Base-by-base conservation (phyloP, 164 flowering plant species). In the Umbilicus rupestris region DNA sequence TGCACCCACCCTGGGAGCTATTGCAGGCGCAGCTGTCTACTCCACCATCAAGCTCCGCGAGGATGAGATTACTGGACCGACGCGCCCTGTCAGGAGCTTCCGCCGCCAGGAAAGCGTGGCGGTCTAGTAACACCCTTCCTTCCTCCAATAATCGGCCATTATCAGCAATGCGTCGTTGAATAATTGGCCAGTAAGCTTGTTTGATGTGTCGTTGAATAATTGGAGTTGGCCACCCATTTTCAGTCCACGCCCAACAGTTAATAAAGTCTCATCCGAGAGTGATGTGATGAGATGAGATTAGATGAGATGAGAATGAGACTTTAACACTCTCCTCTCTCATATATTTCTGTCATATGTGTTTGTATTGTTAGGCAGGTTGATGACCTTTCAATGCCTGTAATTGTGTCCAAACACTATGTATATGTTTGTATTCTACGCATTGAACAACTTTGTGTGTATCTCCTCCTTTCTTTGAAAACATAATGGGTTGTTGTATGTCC, bases 1-100 rank as follows among this genome's bases (percentile, higher is more conserved):
- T 73, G 96, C 97, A 1, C 97, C 95, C 1, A 81, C 87, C 8
- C 77, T 85, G 0, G 97, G 97, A 8, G 91, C 91, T 2, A 39
- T 88, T 0, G 73, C 78, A 0, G 97, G 97, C 0, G 85, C 96
- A 2, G 87, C 75, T 26, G 65, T 77, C 71, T 90, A 90, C 80
- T 83, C 92, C 0, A 35, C 65, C 0, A 86, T 90, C 24, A 87
- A 85, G 74, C 89, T 88, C 59, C 73, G 68, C 1, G 87, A 73
- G 0, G 78, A 76, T 1, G 92, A 84, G 35, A 77, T 65, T 2
- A 17, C 20, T 1, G 82, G 74, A 1, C 68, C 83, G 12, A 76
- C 86, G 5, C 87, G 85, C 24, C 79, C 35, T 33, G 79, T 73
- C 46, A 74, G 91, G 75, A 90, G 96, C 85, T 86, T 90, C 81